These are phyloP conservation scores for maize (Zea mays) DNA, from an alignment of 176 grass and related monocot genomes.

Conservation along the genomic window DNA sequence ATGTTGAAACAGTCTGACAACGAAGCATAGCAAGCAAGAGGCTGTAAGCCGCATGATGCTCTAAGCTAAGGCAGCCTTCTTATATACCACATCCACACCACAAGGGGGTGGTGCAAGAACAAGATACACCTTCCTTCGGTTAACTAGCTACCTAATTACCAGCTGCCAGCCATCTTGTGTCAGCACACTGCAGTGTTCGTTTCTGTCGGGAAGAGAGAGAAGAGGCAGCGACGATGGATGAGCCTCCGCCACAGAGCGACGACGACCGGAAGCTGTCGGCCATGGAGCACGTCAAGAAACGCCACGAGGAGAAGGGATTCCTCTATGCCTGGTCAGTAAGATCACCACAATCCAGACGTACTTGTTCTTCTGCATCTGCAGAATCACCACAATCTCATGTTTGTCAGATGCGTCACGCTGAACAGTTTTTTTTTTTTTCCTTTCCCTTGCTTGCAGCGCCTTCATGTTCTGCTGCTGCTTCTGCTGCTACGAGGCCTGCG, in stretches of 20 bases:
- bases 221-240: conserved; percentile 6
- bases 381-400: not conserved
- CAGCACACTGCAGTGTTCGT: conserved; percentile 15
- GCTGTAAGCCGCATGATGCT: conserved; percentile 10
- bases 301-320: conserved; percentile 73
- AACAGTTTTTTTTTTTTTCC: too few species aligned
- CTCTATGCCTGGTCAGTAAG: conserved; percentile 67
- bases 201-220: not conserved
- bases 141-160: not conserved
- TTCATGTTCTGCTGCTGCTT: conserved; percentile 72
- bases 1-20: conserved; percentile 15
- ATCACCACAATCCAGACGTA: not conserved
- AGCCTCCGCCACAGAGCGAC: conserved; percentile 26
- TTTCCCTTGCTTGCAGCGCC: conserved; percentile 31
- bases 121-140: not conserved
- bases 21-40: not conserved
- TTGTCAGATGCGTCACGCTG: not conserved
- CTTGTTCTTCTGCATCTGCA: not conserved
- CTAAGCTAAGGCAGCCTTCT: conserved; percentile 14
- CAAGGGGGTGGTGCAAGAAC: conserved; percentile 5
- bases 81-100: conserved; percentile 21
- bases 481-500: conserved; percentile 65
- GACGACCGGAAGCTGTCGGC: conserved; percentile 31
- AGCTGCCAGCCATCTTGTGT: not conserved
- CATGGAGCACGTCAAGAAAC: conserved; percentile 68